A percentile compares a stretch with the other conserved stretches of the same genome.
phyloP scores from a whole-genome alignment of 2,329 filamentous ascomycete species.

The Exophiala bonariae region DNA sequence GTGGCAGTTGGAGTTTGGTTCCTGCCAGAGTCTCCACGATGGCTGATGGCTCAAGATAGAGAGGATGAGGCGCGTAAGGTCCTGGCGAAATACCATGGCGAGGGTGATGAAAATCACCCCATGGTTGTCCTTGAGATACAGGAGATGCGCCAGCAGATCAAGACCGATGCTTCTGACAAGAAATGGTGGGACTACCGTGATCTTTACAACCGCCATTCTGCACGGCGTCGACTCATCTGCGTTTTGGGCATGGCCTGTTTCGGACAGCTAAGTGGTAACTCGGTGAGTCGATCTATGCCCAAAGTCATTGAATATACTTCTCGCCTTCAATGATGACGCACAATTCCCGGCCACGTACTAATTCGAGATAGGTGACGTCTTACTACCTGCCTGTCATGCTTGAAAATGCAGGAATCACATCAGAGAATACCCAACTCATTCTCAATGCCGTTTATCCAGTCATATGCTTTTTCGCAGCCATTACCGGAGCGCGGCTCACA shows the following conservation, averaged over 20 bases:
- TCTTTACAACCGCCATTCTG: slow-evolving; percentile 47
- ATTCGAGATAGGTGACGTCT: not conserved
- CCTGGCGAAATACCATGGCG: slow-evolving; percentile 60
- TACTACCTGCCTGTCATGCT: slow-evolving; percentile 46
- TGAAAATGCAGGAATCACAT: slow-evolving; percentile 46
- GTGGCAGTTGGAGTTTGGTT: slow-evolving; percentile 53
- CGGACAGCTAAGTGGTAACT: slow-evolving; percentile 38
- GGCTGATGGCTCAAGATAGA: slow-evolving; percentile 59
- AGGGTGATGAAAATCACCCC: slow-evolving; percentile 37
- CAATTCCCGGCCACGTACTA: not conserved
- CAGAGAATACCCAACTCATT: slow-evolving; percentile 39
- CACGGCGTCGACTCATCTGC: slow-evolving; percentile 44
- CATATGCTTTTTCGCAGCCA: slow-evolving; percentile 42
- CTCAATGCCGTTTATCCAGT: slow-evolving; percentile 48
- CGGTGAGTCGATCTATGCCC: too few species aligned
- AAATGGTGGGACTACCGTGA: slow-evolving; percentile 55
- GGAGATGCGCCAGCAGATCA: slow-evolving; percentile 29
- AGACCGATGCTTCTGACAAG: slow-evolving; percentile 6
- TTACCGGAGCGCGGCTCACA: slow-evolving; percentile 46
- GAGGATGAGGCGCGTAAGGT: slow-evolving; percentile 57
- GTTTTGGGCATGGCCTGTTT: slow-evolving; percentile 44
- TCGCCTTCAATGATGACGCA: slow-evolving; percentile 41
- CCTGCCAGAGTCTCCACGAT: slow-evolving; percentile 61
- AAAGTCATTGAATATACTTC: too few species aligned
- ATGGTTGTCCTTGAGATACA: slow-evolving; percentile 33